phyloP scores from a whole-genome alignment of 495 filamentous ascomycete species.

The Lepraria neglecta region DNA sequence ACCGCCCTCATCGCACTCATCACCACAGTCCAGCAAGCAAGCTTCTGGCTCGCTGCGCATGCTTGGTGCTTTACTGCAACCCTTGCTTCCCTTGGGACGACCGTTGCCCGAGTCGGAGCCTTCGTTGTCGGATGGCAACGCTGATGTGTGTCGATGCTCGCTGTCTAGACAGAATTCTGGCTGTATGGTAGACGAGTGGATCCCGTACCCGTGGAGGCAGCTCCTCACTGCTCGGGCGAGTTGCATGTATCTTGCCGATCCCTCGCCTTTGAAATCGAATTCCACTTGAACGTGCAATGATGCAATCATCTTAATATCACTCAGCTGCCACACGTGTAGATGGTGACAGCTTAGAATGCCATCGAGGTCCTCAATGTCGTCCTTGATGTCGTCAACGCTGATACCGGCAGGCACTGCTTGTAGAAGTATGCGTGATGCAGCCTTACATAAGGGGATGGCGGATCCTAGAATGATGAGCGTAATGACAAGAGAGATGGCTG shows the following conservation, averaged over 20 bases:
- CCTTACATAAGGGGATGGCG: constrained; percentile 85
- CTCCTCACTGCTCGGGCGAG: constrained; percentile 70
- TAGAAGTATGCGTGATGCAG: constrained; percentile 86
- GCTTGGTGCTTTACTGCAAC: constrained; percentile 45
- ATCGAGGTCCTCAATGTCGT: constrained; percentile 76
- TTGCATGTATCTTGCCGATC: constrained; percentile 78
- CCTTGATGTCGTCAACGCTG: constrained; percentile 81
- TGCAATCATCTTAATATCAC: constrained; percentile 85
- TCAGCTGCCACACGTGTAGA: constrained; percentile 95
- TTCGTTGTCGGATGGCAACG: constrained; percentile 17
- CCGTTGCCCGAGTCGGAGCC: constrained; percentile 30
- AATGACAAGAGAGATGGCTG: constrained; percentile 90
- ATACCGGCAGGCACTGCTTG: constrained; percentile 88
- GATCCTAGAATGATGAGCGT: constrained; percentile 89
- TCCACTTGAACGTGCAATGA: constrained; percentile 86
- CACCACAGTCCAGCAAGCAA: constrained; percentile 81
- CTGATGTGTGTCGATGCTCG: constrained; percentile 37
- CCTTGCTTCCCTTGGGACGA: constrained; percentile 33
- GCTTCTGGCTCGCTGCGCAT: constrained; percentile 48
- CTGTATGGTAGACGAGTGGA: constrained; percentile 97
- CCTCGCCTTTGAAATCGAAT: constrained; percentile 63
- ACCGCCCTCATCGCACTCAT: constrained; percentile 63
- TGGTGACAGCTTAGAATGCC: constrained; percentile 89
- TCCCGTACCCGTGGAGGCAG: constrained; percentile 91
- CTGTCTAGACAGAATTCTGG: constrained; percentile 75